phyloP scores from a whole-genome alignment of 208 protist genomes.

The Acanthamoeba sp. region DNA sequence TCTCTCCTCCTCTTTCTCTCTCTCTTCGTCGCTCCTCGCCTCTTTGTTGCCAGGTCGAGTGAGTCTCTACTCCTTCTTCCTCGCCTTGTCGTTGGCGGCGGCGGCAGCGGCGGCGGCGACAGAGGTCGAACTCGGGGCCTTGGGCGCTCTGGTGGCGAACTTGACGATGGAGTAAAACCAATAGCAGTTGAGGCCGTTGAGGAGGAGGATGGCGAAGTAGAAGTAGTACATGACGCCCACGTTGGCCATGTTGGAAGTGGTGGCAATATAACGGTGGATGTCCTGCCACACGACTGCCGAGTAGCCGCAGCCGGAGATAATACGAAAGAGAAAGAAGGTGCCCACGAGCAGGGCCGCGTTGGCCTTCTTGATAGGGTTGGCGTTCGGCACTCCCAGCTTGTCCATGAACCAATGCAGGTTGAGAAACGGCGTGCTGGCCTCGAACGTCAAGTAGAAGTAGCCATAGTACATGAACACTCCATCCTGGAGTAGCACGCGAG shows the following conservation, averaged over 20 bases:
- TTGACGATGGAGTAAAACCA: conserved; percentile 69
- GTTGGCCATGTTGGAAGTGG: neutral
- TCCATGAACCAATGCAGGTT: conserved; percentile 64
- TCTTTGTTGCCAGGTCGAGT: no score
- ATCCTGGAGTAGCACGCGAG: neutral
- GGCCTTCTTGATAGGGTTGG: conserved; percentile 11
- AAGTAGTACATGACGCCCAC: conserved; percentile 51
- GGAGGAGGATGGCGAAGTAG: conserved; percentile 38
- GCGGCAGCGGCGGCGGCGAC: no score
- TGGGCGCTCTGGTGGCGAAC: conserved; percentile 29
- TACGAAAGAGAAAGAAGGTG: conserved; percentile 46
- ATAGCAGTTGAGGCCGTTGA: conserved; percentile 51
- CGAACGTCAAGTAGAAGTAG: conserved; percentile 55
- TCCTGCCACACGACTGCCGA: conserved; percentile 58
- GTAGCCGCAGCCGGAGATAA: conserved; percentile 49
- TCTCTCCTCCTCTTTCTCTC: no score
- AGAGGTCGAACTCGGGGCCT: neutral
- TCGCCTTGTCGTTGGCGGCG: conserved; percentile 13
- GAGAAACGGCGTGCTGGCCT: conserved; percentile 63
- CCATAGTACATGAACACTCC: conserved; percentile 64
- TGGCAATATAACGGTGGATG: conserved; percentile 1
- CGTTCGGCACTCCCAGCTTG: conserved; percentile 45
- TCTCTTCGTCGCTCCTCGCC: no score
- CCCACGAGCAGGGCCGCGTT: conserved; percentile 1
- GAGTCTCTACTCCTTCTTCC: conserved; percentile 1